Conservation (phyloP, 345 rosid species). For the Cochlearia excelsa region DNA sequence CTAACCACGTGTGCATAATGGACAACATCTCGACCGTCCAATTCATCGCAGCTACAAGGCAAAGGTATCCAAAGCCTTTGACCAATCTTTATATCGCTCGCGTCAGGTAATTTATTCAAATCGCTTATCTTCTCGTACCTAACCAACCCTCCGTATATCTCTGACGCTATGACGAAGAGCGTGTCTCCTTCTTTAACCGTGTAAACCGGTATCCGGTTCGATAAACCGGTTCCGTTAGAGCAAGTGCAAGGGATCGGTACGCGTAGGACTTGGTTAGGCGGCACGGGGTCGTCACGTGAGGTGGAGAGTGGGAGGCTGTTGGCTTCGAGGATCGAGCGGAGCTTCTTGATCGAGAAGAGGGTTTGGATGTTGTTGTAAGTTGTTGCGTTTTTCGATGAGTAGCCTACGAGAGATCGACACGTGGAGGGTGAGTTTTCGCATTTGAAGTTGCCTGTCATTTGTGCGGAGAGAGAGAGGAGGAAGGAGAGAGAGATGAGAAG, state of each 20-base stretch:
- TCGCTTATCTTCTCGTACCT: slow-evolving; percentile 33
- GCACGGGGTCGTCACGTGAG: slow-evolving; percentile 11
- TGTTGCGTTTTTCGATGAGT: slow-evolving; percentile 47
- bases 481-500: slow-evolving; percentile 10
- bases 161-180: slow-evolving; percentile 41
- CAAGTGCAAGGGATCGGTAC: slow-evolving; percentile 67
- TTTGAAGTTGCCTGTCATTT: slow-evolving; percentile 44
- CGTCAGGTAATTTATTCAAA: slow-evolving; percentile 34
- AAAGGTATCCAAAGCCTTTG: slow-evolving; percentile 55
- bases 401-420: slow-evolving; percentile 55
- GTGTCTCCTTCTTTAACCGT: slow-evolving; percentile 41
- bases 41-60: slow-evolving; percentile 64
- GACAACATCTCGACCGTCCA: slow-evolving; percentile 42
- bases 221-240: slow-evolving; percentile 51
- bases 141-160: slow-evolving; percentile 38
- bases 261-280: slow-evolving; percentile 30
- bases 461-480: slow-evolving; percentile 32
- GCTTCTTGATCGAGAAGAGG: slow-evolving; percentile 48
- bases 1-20: slow-evolving; percentile 61
- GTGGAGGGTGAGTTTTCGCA: slow-evolving; percentile 39
- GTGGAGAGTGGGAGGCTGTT: slow-evolving; percentile 49
- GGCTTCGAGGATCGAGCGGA: slow-evolving; percentile 51
- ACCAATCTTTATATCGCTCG: slow-evolving; percentile 30
- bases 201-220: slow-evolving; percentile 45
- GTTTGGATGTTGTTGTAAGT: slow-evolving; percentile 41